These are phyloP conservation scores for Euphrasia confusa DNA, from an alignment of 257 asterid species.

Conservation along the genomic window DNA sequence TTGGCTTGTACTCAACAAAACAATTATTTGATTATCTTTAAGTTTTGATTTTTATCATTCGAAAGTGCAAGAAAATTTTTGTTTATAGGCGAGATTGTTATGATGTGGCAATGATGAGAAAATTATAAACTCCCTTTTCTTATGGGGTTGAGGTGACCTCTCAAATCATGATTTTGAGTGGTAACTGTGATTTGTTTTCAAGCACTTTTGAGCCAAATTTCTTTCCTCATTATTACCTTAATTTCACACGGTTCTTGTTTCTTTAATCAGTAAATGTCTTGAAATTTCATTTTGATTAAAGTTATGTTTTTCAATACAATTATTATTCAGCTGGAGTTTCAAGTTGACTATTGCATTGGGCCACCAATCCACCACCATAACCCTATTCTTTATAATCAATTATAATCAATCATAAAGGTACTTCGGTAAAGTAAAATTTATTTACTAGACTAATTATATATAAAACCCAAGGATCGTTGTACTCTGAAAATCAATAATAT, in stretches of 20 bases:
- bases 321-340: too few relatives aligned
- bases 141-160: constrained; percentile 27
- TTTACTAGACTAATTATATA: too few relatives aligned
- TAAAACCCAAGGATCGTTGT: too few relatives aligned
- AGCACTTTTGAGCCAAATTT: constrained; percentile 76
- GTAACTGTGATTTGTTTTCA: constrained; percentile 47
- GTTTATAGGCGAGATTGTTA: neutral
- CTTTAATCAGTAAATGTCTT: too few relatives aligned
- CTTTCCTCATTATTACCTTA: too few relatives aligned
- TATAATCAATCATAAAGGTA: too few relatives aligned
- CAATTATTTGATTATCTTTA: neutral
- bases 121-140: constrained; percentile 18
- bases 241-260: too few relatives aligned
- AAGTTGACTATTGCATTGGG: neutral
- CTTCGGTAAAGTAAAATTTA: too few relatives aligned
- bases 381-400: constrained; percentile 17
- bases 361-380: neutral
- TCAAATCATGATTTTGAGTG: constrained; percentile 26
- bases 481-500: too few relatives aligned
- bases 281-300: too few relatives aligned
- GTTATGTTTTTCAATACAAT: too few relatives aligned
- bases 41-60: constrained; percentile 3
- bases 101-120: constrained; percentile 74
- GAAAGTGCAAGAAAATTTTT: constrained; percentile 15
- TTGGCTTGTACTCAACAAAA: too few relatives aligned